Evolutionary conservation across 371 early-diverging fungal species (phyloP), one percentile per base, ranked within the genome.

Genomic region (Conidiobolus incongruus): DNA sequence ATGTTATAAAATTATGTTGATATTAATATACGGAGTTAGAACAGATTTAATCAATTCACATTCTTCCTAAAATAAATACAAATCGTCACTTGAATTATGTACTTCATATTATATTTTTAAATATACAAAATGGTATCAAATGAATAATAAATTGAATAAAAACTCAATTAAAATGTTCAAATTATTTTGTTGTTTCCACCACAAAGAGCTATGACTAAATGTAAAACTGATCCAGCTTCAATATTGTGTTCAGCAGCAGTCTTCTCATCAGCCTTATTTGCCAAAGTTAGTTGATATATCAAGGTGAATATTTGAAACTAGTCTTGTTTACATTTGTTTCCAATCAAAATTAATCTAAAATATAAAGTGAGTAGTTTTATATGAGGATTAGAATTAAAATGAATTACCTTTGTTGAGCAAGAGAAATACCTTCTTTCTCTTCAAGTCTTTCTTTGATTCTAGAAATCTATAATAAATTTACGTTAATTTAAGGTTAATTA

Each of bases 371-470:
- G 2, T 38, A 12, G 16, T 13, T 17, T 10, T n/a, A 15, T 16
- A 16, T 17, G 21, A 22, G 12, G 10, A 20, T 22, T 35, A 6
- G 4, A 8, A 30, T 7, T 35, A 16, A 17, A 16, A 7, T 17
- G 10, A 15, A 6, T 5, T 52, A 64, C 59, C 96, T 72, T 54
- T 95, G 94, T 54, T 95, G 94, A 20, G 75, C 72, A 16, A 93
- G 94, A 8, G 94, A 93, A 46, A 94, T 96, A 40, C 93, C 94
- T 58, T 92, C 93, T 64, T 91, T 90, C 58, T 88, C 90, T 52
- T 93, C 90, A 32, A 95, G 77, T 48, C 78, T 70, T 47, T 91
- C 85, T 61, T 93, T 93, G 65, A 96, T 81, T 44, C 83, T 71
- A 32, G 77, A 61, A 55, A 90, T 78, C 75, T 83, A 50, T 1